phyloP scores from a whole-genome alignment of 208 protist genomes.

The Lotmaria passim region DNA sequence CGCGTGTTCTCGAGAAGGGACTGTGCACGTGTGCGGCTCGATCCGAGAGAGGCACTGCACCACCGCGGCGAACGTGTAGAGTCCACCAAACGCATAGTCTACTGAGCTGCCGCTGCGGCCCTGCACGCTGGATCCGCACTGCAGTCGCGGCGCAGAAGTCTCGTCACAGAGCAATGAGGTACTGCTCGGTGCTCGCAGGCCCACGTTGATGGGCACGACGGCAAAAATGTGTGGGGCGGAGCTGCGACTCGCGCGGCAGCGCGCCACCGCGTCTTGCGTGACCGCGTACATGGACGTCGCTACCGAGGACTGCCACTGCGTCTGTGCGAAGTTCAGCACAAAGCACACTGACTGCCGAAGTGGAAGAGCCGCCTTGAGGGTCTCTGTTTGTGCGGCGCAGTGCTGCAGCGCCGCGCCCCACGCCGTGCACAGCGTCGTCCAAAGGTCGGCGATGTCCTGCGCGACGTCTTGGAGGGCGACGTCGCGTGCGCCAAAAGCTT shows the following conservation, averaged over 20 bases:
- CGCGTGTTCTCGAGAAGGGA: neutral
- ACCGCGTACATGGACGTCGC: conserved; percentile 31
- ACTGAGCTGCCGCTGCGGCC: conserved; percentile 27
- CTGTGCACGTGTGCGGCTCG: neutral
- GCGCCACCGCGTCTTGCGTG: conserved; percentile 9
- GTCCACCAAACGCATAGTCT: conserved; percentile 60
- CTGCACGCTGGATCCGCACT: too few relatives aligned
- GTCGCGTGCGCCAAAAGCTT: conserved; percentile 36
- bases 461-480: conserved; percentile 26
- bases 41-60: conserved; percentile 28
- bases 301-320: conserved; percentile 44
- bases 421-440: conserved; percentile 18
- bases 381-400: neutral
- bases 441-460: conserved; percentile 34
- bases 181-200: conserved; percentile 30
- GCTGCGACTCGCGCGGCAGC: neutral
- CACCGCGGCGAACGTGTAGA: conserved; percentile 56
- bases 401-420: conserved; percentile 12
- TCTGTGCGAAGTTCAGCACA: conserved; percentile 60
- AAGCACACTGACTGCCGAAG: conserved; percentile 28
- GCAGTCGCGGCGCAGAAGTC: neutral
- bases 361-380: neutral
- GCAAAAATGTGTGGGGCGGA: conserved; percentile 36
- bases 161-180: neutral
- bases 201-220: conserved; percentile 56